phyloP scores from a whole-genome alignment of 2,329 filamentous ascomycete genomes.

The Penicillium corylophilum region DNA sequence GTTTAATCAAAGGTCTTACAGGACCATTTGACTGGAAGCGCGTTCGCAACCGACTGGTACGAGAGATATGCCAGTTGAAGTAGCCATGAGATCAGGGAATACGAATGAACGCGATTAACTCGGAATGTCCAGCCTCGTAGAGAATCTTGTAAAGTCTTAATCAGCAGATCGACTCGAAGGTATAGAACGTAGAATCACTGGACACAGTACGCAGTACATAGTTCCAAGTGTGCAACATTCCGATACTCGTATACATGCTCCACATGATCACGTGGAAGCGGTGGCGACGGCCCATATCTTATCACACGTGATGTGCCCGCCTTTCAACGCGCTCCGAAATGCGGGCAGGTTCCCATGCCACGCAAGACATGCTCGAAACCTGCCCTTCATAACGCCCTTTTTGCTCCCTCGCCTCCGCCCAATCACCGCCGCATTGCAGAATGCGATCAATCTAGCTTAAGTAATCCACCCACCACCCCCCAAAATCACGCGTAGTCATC shows the following conservation, averaged over 20 bases:
- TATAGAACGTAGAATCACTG: not conserved
- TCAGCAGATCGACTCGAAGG: not conserved
- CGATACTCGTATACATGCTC: not conserved
- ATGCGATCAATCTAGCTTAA: conserved; percentile 26
- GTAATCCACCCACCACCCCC: conserved; percentile 19
- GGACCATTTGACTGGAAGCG: conserved; percentile 6
- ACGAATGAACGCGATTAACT: conserved; percentile 16
- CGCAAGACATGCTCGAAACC: conserved; percentile 34
- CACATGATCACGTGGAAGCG: not conserved
- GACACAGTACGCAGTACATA: too few relatives aligned
- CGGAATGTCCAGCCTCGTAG: not conserved
- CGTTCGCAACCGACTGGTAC: conserved; percentile 7
- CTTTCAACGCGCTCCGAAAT: conserved; percentile 12
- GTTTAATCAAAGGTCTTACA: conserved; percentile 7
- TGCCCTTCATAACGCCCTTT: conserved; percentile 42
- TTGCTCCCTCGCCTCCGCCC: conserved; percentile 30
- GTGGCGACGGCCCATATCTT: conserved; percentile 3
- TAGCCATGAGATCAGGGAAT: conserved; percentile 10
- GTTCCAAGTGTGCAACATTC: not conserved
- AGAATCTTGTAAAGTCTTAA: not conserved
- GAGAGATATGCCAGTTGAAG: conserved; percentile 5
- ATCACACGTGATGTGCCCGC: conserved; percentile 25
- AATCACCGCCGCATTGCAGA: conserved; percentile 34
- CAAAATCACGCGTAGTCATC: conserved; percentile 33
- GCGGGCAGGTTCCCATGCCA: conserved; percentile 15